Percentiles rank a stretch among this genome's conserved stretches.
These are phyloP conservation scores for Tuber indicum DNA, from an alignment of 495 filamentous ascomycete species.

Conservation along the genomic window DNA sequence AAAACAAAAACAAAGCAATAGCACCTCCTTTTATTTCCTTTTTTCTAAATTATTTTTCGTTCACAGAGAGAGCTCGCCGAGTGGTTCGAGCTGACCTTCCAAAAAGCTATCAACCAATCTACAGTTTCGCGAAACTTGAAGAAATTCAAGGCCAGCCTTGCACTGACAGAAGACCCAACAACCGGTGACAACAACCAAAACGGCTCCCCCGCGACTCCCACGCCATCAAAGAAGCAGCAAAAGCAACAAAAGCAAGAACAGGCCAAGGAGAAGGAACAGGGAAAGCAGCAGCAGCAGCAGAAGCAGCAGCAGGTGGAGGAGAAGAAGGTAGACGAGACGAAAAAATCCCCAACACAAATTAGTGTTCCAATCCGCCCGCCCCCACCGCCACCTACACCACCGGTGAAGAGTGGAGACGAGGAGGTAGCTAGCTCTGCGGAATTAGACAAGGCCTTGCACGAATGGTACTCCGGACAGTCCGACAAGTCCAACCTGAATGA, in stretches of 20 bases:
- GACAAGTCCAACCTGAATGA: constrained; percentile 16
- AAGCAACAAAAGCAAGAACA: neutral
- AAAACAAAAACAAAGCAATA: constrained; percentile 4
- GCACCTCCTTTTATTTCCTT: constrained; percentile 17
- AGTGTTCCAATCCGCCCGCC: neutral
- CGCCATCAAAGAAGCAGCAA: neutral
- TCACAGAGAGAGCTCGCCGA: constrained; percentile 39
- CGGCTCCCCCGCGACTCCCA: neutral
- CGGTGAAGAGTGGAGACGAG: constrained; percentile 26
- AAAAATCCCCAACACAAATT: neutral
- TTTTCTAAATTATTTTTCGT: constrained; percentile 11
- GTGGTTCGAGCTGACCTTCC: constrained; percentile 37
- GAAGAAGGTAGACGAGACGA: neutral
- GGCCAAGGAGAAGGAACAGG: neutral
- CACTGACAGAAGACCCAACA: constrained; percentile 23
- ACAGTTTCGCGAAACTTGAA: constrained; percentile 41
- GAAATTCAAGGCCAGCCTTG: constrained; percentile 38
- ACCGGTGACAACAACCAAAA: constrained; percentile 2
- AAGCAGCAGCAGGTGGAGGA: neutral
- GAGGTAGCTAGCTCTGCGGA: constrained; percentile 23
- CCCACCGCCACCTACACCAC: constrained; percentile 22
- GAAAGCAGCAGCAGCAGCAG: neutral
- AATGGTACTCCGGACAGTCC: constrained; percentile 26
- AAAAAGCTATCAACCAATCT: constrained; percentile 41
- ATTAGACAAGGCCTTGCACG: constrained; percentile 24